Percentiles rank a stretch among this genome's conserved stretches.
Conservation (phyloP, 306 rosid species). For the Castanea mollissima region DNA sequence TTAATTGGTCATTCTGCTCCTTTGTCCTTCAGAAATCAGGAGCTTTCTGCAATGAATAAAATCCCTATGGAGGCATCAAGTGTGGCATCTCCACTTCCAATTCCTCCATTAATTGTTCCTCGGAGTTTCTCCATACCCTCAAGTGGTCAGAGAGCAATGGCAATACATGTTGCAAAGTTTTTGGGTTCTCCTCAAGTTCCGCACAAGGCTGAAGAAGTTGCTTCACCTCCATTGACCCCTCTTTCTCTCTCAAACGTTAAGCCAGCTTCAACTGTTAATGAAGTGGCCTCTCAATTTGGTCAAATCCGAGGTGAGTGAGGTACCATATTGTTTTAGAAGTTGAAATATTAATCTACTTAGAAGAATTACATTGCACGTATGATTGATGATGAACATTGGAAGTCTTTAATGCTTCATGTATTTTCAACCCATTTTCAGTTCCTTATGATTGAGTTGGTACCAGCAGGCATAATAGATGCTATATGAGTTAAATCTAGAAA, state of each 20-base stretch:
- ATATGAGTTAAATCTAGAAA: neutral
- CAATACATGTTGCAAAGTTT: constrained; percentile 58
- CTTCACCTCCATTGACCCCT: constrained; percentile 75
- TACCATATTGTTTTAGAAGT: constrained; percentile 12
- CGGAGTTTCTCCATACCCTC: constrained; percentile 90
- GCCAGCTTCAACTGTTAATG: constrained; percentile 41
- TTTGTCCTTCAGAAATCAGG: constrained; percentile 56
- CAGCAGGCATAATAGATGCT: neutral
- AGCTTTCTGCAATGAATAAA: constrained; percentile 40
- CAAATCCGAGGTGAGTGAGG: constrained; percentile 64
- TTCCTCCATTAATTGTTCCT: constrained; percentile 64
- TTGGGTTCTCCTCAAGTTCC: constrained; percentile 59
- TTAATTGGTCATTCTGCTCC: constrained; percentile 78
- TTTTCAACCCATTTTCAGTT: no score
- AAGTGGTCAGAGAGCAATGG: constrained; percentile 64
- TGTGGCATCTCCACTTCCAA: constrained; percentile 84
- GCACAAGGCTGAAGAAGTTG: constrained; percentile 51
- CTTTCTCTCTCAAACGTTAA: constrained; percentile 43
- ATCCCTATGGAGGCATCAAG: constrained; percentile 48
- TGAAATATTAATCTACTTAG: neutral
- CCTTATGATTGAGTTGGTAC: neutral
- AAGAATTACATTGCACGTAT: no score
- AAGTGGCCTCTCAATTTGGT: constrained; percentile 53
- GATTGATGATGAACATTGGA: no score
- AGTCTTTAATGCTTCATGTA: no score